Evolutionary conservation across 2,329 filamentous ascomycete species (phyloP), one percentile per base, ranked within the genome.

Genomic region (Calonectria hawksworthii): DNA sequence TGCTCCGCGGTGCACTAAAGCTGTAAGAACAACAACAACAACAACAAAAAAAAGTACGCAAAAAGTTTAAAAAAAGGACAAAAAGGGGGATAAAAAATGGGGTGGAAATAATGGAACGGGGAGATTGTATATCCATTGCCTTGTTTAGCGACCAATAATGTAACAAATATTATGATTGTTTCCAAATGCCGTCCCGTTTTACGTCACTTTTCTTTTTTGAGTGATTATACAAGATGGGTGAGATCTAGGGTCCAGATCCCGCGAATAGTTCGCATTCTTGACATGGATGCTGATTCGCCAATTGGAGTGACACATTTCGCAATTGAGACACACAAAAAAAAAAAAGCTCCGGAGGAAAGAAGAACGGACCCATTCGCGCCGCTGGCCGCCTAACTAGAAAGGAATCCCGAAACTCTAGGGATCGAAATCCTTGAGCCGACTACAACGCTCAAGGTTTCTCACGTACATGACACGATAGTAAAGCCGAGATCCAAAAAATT

Each of bases 1-100:
- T 86, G 4, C 68, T 89, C 63, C 80, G 83, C 47, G 78, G 77
- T 1, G 83, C 85, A 9, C 75, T 87, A 28, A 63, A 63, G 38
- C 23, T 63, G 23, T 63, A 63, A n/a, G n/a, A n/a, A n/a, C n/a
- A n/a, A n/a, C n/a, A n/a, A n/a, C 2, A 36, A 36, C 34, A 36
- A 36, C 5, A 36, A 36, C 34, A 56, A 32, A 52, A 52, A 74
- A 78, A 78, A 28, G 61, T 82, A 67, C 81, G 30, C 44, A 9
- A 4, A 18, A n/a, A 21, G 73, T 77, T 36, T 21, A 44, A 41
- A 18, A 23, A 32, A 44, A 16, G n/a, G n/a, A 16, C 47, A 21
- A 34, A 16, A 44, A 32, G n/a, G 41, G 30, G 21, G 16, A 47
- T 6, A 47, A 47, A 10, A n/a, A 41, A 13, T 34, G 47, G 56